Conservation (phyloP, 1,284 basidiomycete species). For the Cronartium quercuum region DNA sequence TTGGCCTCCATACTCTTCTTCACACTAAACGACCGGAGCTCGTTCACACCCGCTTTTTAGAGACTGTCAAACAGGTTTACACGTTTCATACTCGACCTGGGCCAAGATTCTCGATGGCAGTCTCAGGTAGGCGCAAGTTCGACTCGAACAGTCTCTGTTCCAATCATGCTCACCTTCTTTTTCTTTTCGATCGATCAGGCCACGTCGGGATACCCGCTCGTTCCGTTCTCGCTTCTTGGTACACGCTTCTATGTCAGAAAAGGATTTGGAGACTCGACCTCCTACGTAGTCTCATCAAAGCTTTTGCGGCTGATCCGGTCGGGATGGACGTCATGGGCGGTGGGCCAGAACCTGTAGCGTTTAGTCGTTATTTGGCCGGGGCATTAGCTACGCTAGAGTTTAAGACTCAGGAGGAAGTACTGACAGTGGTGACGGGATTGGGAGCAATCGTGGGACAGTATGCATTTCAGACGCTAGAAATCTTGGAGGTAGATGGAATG, state of each 20-base stretch:
- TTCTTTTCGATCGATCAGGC: background rate
- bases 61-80: slow-evolving; percentile 71
- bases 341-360: slow-evolving; percentile 66
- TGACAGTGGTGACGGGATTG: slow-evolving; percentile 73
- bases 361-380: slow-evolving; percentile 85
- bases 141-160: background rate
- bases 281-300: slow-evolving; percentile 70
- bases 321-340: background rate
- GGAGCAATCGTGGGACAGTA: slow-evolving; percentile 73
- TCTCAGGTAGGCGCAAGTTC: background rate
- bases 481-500: slow-evolving; percentile 41
- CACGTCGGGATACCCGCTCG: slow-evolving; percentile 60
- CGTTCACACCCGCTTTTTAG: slow-evolving; percentile 73
- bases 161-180: background rate
- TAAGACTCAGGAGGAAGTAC: slow-evolving; percentile 85
- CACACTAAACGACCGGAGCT: slow-evolving; percentile 84
- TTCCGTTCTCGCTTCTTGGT: slow-evolving; percentile 82
- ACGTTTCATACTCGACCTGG: slow-evolving; percentile 62
- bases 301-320: slow-evolving; percentile 63
- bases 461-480: slow-evolving; percentile 64
- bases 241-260: slow-evolving; percentile 80
- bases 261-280: slow-evolving; percentile 76
- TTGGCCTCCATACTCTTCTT: slow-evolving; percentile 69
- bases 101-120: too few relatives aligned
- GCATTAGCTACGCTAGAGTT: slow-evolving; percentile 87